Conservation (phyloP, 2,329 filamentous ascomycete species). For the Pseudomassariella vexata region DNA sequence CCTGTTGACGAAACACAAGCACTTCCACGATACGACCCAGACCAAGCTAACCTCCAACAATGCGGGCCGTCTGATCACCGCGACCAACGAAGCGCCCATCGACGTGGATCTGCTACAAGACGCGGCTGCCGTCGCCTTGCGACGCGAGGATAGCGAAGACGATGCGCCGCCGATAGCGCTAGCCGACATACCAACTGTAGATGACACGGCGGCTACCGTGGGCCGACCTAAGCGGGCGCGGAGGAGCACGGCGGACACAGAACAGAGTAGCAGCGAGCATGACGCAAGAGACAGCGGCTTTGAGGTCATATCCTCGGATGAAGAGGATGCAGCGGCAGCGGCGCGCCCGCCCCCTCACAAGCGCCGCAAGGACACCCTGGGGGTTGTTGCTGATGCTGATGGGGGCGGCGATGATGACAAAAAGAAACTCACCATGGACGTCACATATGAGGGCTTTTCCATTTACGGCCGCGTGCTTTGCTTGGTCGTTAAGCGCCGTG, state of each 20-base stretch:
- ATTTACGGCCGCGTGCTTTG: slow-evolving; percentile 93
- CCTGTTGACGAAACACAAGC: slow-evolving; percentile 79
- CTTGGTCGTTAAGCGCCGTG: slow-evolving; percentile 76
- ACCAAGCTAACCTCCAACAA: slow-evolving; percentile 55
- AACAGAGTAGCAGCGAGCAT: slow-evolving; percentile 10
- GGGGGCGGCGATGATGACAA: slow-evolving; percentile 59
- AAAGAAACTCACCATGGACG: slow-evolving; percentile 83
- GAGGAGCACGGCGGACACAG: slow-evolving; percentile 19
- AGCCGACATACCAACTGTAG: slow-evolving; percentile 47
- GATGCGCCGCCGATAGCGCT: slow-evolving; percentile 48
- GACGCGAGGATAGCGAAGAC: slow-evolving; percentile 57
- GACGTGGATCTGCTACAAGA: slow-evolving; percentile 38
- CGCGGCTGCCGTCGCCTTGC: slow-evolving; percentile 27
- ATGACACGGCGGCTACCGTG: slow-evolving; percentile 18
- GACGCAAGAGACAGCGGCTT: slow-evolving; percentile 22
- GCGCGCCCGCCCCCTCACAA: slow-evolving; percentile 33
- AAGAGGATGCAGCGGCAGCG: slow-evolving; percentile 19
- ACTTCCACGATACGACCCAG: slow-evolving; percentile 56
- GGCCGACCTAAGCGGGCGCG: slow-evolving; percentile 23
- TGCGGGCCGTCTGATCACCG: slow-evolving; percentile 54
- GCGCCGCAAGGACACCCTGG: slow-evolving; percentile 35
- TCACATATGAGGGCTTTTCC: slow-evolving; percentile 89
- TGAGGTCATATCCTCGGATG: slow-evolving; percentile 30
- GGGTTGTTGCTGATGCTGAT: too few species aligned
- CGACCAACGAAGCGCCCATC: slow-evolving; percentile 46